Evolutionary conservation across 371 early-diverging fungal species (phyloP).

Genomic region (Lichtheimia ramosa): DNA sequence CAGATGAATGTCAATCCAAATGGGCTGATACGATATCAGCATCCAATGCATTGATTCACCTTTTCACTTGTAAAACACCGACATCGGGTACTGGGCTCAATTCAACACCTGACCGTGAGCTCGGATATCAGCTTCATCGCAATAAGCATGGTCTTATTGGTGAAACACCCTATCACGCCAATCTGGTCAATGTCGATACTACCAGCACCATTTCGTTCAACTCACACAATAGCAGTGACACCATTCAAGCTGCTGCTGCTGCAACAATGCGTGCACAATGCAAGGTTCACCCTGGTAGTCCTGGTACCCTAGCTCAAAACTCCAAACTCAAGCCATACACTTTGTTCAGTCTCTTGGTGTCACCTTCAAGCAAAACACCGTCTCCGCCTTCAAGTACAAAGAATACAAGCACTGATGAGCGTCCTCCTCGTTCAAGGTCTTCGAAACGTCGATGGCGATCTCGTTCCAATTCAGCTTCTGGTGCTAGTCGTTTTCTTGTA

Average conservation of each 20-base stretch:
- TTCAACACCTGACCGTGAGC: constrained; percentile 9
- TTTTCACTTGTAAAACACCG: constrained; percentile 6
- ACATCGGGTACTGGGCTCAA: background rate
- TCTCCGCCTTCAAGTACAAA: background rate
- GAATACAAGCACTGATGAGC: background rate
- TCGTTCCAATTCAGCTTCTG: background rate
- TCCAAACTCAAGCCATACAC: constrained; percentile 43
- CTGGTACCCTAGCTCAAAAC: constrained; percentile 26
- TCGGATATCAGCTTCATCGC: constrained; percentile 10
- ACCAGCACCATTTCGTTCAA: constrained; percentile 5
- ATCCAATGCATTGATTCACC: constrained; percentile 11
- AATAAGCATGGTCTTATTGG: constrained; percentile 19
- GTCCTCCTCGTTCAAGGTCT: constrained; percentile 1
- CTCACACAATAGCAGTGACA: background rate
- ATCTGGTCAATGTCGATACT: constrained; percentile 8
- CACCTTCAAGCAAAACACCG: background rate
- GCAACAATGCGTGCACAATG: constrained; percentile 1
- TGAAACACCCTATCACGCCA: constrained; percentile 13
- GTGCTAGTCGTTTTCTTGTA: background rate
- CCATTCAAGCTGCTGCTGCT: constrained; percentile 1
- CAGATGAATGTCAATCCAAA: constrained; percentile 21
- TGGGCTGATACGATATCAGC: constrained; percentile 15
- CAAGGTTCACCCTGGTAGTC: constrained; percentile 1
- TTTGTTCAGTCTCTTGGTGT: constrained; percentile 5
- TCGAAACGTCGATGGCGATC: background rate